A percentile compares a stretch with the other conserved stretches of the same genome.
phyloP scores from a whole-genome alignment of 2,329 filamentous ascomycete species.

The Beauveria medogensis region DNA sequence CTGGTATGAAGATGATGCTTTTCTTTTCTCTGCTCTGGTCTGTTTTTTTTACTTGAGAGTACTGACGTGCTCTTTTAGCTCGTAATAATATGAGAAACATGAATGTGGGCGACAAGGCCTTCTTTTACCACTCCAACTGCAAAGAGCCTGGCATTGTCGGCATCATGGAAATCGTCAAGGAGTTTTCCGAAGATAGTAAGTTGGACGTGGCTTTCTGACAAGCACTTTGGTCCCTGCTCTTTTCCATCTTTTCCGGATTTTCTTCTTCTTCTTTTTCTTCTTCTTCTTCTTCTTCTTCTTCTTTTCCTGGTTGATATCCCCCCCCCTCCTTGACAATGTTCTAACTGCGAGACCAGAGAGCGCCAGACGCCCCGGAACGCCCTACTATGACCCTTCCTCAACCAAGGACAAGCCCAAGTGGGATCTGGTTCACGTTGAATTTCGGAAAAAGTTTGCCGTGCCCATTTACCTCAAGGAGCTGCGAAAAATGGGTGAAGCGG shows the following conservation, averaged over 20 bases:
- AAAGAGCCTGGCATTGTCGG: slow-evolving; percentile 83
- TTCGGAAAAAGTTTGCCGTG: slow-evolving; percentile 70
- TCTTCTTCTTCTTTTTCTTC: too few relatives aligned
- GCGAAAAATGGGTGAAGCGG: slow-evolving; percentile 50
- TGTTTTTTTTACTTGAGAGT: neutral
- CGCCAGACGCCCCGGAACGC: slow-evolving; percentile 29
- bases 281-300: neutral
- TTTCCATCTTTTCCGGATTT: neutral
- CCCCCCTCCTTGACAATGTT: neutral
- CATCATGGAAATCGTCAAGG: slow-evolving; percentile 79
- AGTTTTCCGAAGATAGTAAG: slow-evolving; percentile 71
- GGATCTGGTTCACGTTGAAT: slow-evolving; percentile 84
- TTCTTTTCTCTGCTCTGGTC: neutral
- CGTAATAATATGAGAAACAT: slow-evolving; percentile 87
- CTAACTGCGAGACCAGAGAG: slow-evolving; percentile 19
- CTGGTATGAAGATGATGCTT: slow-evolving; percentile 23
- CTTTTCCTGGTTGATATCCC: neutral
- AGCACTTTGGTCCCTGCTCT: too few relatives aligned
- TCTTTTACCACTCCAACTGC: slow-evolving; percentile 96
- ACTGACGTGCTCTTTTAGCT: slow-evolving; percentile 34
- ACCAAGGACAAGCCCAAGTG: slow-evolving; percentile 51
- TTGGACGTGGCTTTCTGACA: slow-evolving; percentile 14
- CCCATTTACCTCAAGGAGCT: slow-evolving; percentile 66
- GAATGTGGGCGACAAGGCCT: slow-evolving; percentile 84
- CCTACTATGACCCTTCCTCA: slow-evolving; percentile 79